These are phyloP conservation scores for Aspergillus pseudoglaucus DNA, from an alignment of 2,329 filamentous ascomycete species.

Conservation along the genomic window DNA sequence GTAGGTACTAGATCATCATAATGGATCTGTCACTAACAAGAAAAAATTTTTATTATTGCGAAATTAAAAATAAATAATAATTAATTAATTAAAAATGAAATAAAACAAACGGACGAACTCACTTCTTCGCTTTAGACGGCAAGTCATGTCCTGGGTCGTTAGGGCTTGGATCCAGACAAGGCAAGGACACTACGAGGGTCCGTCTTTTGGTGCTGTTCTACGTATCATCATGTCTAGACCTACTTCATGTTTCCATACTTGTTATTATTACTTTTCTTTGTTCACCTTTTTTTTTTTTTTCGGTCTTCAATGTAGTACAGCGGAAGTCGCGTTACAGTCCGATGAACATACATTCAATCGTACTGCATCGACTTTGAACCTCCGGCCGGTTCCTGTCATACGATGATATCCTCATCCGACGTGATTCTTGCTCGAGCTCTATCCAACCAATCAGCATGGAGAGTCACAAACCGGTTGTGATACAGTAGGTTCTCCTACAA, in stretches of 20 bases:
- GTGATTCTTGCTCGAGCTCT: too few relatives aligned
- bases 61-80: too few relatives aligned
- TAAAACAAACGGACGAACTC: constrained; percentile 7
- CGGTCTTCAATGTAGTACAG: too few relatives aligned
- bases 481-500: too few relatives aligned
- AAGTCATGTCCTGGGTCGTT: constrained; percentile 14
- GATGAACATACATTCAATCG: background rate
- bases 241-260: too few relatives aligned
- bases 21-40: constrained; percentile 14
- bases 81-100: too few relatives aligned
- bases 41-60: too few relatives aligned
- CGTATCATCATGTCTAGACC: background rate
- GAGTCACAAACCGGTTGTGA: too few relatives aligned
- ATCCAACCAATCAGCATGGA: too few relatives aligned
- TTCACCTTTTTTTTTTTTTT: too few relatives aligned
- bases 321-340: too few relatives aligned
- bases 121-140: constrained; percentile 11
- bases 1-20: constrained; percentile 3
- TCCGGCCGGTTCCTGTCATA: background rate
- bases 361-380: background rate
- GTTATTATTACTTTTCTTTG: background rate
- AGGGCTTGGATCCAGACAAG: background rate
- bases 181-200: constrained; percentile 14
- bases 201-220: constrained; percentile 5
- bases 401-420: background rate